Percentiles rank a stretch among this genome's conserved stretches.
Conservation (phyloP, 164 flowering plant genomes). For the Amborella trichopoda region DNA sequence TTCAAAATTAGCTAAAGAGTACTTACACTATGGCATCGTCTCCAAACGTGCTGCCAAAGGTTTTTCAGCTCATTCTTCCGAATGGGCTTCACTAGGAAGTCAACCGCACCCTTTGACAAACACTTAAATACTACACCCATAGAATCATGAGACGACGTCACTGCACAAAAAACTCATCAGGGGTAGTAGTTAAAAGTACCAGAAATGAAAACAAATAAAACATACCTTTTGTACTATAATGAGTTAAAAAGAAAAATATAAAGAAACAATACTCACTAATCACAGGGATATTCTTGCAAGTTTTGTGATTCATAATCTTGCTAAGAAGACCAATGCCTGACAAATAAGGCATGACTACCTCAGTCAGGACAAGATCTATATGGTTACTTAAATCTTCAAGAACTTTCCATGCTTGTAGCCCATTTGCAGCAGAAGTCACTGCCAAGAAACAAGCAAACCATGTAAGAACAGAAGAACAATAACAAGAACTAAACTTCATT, state of each 20-base stretch:
- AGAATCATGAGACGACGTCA: conserved; percentile 71
- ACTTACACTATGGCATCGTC: conserved; percentile 57
- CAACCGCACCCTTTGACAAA: conserved; percentile 62
- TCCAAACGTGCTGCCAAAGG: conserved; percentile 76
- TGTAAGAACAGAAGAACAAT: neutral
- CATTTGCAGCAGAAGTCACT: conserved; percentile 62
- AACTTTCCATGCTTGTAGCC: conserved; percentile 71
- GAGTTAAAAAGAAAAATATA: neutral
- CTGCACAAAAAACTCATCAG: conserved; percentile 37
- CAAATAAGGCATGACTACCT: conserved; percentile 61
- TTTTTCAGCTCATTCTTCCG: conserved; percentile 69
- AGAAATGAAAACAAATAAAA: conserved; percentile 2
- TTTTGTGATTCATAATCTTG: conserved; percentile 70
- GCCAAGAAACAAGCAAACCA: conserved; percentile 12
- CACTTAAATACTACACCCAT: conserved; percentile 65
- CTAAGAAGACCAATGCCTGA: conserved; percentile 61
- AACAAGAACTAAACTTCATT: neutral
- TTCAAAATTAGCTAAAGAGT: too few species aligned
- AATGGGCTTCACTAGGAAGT: conserved; percentile 61
- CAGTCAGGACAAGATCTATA: conserved; percentile 62
- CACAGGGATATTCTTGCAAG: conserved; percentile 59
- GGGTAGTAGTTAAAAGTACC: conserved; percentile 14
- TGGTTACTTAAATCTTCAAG: conserved; percentile 45
- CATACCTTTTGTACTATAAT: neutral
- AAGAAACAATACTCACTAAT: conserved; percentile 50